Evolutionary conservation across 2,329 filamentous ascomycete genomes (phyloP).

Genomic region (Xylaria sp.): DNA sequence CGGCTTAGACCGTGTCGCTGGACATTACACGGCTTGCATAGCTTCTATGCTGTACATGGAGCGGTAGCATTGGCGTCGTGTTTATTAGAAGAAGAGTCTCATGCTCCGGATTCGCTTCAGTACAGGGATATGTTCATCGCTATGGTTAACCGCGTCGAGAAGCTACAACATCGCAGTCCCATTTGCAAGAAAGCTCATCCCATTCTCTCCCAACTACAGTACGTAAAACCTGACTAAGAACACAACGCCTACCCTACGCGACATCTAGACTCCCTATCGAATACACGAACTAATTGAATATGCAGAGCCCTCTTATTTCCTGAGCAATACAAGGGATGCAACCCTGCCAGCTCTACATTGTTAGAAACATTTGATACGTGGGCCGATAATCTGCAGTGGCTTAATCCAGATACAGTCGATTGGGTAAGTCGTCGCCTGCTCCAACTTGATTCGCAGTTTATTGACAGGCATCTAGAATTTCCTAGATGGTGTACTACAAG

Average conservation of each 20-base stretch:
- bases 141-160: conserved; percentile 9
- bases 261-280: no score
- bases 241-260: no score
- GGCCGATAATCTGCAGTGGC: conserved; percentile 24
- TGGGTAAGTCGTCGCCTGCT: conserved; percentile 12
- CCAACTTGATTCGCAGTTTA: background rate
- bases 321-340: conserved; percentile 12
- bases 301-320: conserved; percentile 16
- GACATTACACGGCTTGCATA: conserved; percentile 19
- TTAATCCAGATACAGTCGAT: conserved; percentile 17
- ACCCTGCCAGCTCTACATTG: conserved; percentile 15
- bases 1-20: conserved; percentile 17
- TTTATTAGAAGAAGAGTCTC: conserved; percentile 19
- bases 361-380: conserved; percentile 24
- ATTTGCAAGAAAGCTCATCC: conserved; percentile 24
- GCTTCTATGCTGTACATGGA: conserved; percentile 21
- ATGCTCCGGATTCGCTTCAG: conserved; percentile 5
- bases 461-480: conserved; percentile 10
- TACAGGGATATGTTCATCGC: conserved; percentile 16
- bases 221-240: background rate
- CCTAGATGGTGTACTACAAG: conserved; percentile 16
- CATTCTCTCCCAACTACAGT: conserved; percentile 25
- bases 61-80: conserved; percentile 21
- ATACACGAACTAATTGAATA: background rate
- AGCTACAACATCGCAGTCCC: conserved; percentile 16